A percentile compares a stretch with the other conserved stretches of the same genome.
Evolutionary conservation across 805 yeast genomes (phyloP).

Genomic region (Kodamaea nitidulidarum): DNA sequence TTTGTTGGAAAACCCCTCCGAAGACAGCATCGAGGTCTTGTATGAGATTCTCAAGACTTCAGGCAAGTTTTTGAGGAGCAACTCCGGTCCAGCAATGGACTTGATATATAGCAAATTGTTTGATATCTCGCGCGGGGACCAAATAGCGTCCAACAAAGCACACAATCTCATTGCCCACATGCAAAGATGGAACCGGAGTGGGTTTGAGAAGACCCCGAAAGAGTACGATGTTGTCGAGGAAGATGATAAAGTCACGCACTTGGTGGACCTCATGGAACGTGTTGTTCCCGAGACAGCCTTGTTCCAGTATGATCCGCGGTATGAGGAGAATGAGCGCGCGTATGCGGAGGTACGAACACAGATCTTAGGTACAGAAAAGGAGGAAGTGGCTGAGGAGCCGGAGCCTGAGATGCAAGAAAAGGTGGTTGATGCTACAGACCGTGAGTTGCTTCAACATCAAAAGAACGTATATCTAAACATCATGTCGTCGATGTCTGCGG

Average conservation of each 20-base stretch:
- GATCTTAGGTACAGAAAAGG: slow-evolving; percentile 39
- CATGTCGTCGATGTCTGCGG: slow-evolving; percentile 87
- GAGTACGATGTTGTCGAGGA: slow-evolving; percentile 61
- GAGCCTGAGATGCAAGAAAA: not conserved
- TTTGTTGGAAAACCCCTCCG: slow-evolving; percentile 41
- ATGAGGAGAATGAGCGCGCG: slow-evolving; percentile 44
- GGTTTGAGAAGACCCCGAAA: slow-evolving; percentile 38
- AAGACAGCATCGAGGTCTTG: slow-evolving; percentile 54
- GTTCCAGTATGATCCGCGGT: slow-evolving; percentile 50
- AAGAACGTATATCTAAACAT: slow-evolving; percentile 76
- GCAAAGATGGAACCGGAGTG: slow-evolving; percentile 11
- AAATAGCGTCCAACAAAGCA: slow-evolving; percentile 2
- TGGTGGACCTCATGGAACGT: slow-evolving; percentile 45
- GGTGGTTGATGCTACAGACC: slow-evolving; percentile 60
- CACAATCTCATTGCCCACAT: slow-evolving; percentile 5
- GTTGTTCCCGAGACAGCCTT: slow-evolving; percentile 41
- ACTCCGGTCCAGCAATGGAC: slow-evolving; percentile 43
- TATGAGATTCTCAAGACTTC: slow-evolving; percentile 44
- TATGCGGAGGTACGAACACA: slow-evolving; percentile 43
- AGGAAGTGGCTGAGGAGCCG: slow-evolving; percentile 10
- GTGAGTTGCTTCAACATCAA: slow-evolving; percentile 59
- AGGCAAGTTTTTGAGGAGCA: slow-evolving; percentile 49
- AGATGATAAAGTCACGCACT: slow-evolving; percentile 56
- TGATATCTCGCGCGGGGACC: slow-evolving; percentile 2
- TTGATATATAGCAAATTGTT: slow-evolving; percentile 59